Base-by-base conservation (phyloP, 805 yeast species). In the Kluyveromyces dobzhanskii region DNA sequence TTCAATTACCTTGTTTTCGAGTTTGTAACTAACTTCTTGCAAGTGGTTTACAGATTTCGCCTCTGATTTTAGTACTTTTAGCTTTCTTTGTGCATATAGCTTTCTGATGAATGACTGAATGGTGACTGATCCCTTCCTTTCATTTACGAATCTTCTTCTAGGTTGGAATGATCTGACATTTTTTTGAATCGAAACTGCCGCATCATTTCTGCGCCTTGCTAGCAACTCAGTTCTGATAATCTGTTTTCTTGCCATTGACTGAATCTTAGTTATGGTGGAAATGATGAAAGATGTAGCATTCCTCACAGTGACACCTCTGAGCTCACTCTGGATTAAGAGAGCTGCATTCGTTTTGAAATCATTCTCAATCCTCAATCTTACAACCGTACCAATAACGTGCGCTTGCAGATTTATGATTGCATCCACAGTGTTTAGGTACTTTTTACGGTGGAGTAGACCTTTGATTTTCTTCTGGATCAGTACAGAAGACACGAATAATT, bases 1-100 rank as follows among this genome's bases (percentile, higher is more conserved):
- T 62, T 88, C 94, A 48, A 92, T 87, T n/a, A 94, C 97, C 70
- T 94, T 92, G 64, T 92, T 92, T 62, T 92, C 99, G 53, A 94
- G 73, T 59, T 83, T 78, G 65, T 86, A 92, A 53, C 94, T 87
- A 29, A 85, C 94, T 59, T 90, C 95, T 62, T 85, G 78, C 67
- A 85, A 73, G 56, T 82, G 94, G 57, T 81, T 80, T 32, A 86
- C 94, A 12, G 95, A 85, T 58, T 85, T 85, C 23, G 97, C 95
- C 47, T 92, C 97, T n/a, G 71, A 72, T 57, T 77, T 84, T 59
- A 86, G 68, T 41, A 69, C 63, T 46, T 66, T 64, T 50, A 85
- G 75, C 57, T 82, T 80, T 37, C 65, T 66, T 45, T 67, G 67
- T 18, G 99, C 99, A 43, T 69, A 63, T 44, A 75, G 76, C 53